A percentile compares a stretch with the other conserved stretches of the same genome.
These are phyloP conservation scores for Medicago lupulina DNA, from an alignment of 306 rosid genomes.

Conservation along the genomic window DNA sequence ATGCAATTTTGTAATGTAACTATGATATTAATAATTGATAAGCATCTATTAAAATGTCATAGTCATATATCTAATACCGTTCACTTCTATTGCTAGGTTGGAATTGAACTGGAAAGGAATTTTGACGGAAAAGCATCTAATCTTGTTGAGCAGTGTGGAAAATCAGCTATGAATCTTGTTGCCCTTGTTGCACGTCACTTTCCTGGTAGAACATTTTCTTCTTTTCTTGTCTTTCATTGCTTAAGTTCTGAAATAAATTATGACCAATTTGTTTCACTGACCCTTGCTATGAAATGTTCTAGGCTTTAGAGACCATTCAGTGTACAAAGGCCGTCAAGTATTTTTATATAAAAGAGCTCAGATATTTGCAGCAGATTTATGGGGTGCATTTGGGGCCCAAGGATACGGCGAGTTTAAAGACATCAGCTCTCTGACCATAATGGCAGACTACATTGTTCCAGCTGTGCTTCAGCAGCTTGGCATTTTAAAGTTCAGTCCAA, in stretches of 20 bases:
- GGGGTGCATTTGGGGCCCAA: slow-evolving; percentile 84
- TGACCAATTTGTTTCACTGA: slow-evolving; percentile 34
- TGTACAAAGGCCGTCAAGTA: slow-evolving; percentile 92
- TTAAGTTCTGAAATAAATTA: slow-evolving; percentile 13
- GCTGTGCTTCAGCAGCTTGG: slow-evolving; percentile 91
- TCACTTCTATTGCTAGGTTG: slow-evolving; percentile 57
- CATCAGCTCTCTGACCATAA: slow-evolving; percentile 79
- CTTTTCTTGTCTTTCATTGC: background rate
- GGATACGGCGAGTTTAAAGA: slow-evolving; percentile 89
- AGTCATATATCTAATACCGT: slow-evolving; percentile 10
- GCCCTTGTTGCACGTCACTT: slow-evolving; percentile 84
- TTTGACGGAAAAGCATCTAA: slow-evolving; percentile 84
- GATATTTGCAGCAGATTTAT: slow-evolving; percentile 92
- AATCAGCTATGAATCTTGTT: slow-evolving; percentile 91
- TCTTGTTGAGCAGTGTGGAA: slow-evolving; percentile 78
- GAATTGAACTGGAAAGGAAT: slow-evolving; percentile 79
- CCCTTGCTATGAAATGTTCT: slow-evolving; percentile 39
- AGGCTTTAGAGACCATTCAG: slow-evolving; percentile 94
- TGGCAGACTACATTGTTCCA: slow-evolving; percentile 98
- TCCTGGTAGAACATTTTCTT: slow-evolving; percentile 68
- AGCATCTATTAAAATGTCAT: slow-evolving; percentile 26
- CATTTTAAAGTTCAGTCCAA: slow-evolving; percentile 75
- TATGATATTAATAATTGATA: slow-evolving; percentile 17
- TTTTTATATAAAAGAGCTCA: slow-evolving; percentile 97
- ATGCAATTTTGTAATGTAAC: slow-evolving; percentile 2